Conservation (phyloP, 176 grass and related monocot species). For the Pharus latifolius region DNA sequence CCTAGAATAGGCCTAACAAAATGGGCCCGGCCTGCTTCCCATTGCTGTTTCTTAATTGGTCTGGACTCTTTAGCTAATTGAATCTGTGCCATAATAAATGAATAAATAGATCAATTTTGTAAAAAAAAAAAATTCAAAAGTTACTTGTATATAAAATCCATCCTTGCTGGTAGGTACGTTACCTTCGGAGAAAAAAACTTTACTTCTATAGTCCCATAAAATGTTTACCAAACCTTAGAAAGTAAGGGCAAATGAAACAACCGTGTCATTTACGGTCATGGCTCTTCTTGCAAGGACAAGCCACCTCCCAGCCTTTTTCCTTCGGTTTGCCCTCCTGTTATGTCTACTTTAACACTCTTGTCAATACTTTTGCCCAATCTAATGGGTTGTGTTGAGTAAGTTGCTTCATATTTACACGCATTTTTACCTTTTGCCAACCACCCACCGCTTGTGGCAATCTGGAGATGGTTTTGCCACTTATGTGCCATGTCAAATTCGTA, state of each 20-base stretch:
- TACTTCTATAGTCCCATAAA: too few relatives aligned
- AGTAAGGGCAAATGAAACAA: background rate
- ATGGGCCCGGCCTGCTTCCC: too few relatives aligned
- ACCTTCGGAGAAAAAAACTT: too few relatives aligned
- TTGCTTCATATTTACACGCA: background rate
- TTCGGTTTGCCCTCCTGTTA: background rate
- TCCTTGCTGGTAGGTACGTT: too few relatives aligned
- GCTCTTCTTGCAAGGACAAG: background rate
- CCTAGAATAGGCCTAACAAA: too few relatives aligned
- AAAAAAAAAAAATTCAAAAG: too few relatives aligned
- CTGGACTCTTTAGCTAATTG: background rate
- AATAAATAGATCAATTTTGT: too few relatives aligned
- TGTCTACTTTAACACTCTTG: background rate
- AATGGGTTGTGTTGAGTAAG: background rate
- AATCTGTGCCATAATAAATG: too few relatives aligned
- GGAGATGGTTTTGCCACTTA: too few relatives aligned
- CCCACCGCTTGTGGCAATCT: too few relatives aligned
- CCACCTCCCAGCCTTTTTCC: background rate
- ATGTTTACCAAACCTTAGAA: background rate
- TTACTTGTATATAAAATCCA: too few relatives aligned
- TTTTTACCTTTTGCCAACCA: background rate
- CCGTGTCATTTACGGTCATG: background rate
- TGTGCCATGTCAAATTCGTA: background rate
- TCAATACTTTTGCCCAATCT: background rate
- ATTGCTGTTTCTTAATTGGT: background rate